Evolutionary conservation across 805 yeast species (phyloP), one percentile per base, ranked within the genome.

Genomic region (Yarrowia deformans): DNA sequence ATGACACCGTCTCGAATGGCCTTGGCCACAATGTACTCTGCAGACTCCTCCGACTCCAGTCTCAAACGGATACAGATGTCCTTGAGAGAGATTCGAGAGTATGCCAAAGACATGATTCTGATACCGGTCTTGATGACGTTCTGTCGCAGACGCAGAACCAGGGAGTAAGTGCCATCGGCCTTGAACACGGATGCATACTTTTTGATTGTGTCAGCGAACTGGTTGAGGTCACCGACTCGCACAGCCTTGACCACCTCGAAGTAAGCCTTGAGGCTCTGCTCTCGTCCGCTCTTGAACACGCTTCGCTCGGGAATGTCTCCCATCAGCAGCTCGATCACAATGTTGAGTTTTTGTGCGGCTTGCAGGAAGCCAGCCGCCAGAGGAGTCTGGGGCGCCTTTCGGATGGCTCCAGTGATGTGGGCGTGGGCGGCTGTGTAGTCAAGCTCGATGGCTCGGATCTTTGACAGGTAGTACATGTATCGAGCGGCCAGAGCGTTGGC

Each of bases 101-200:
- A 95, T 8, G 97, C 88, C 75, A 95, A 82, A 13, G 97, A 91
- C 76, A 95, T 91, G 75, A 91, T 90, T 79, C 98, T 87, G 71
- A 95, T 92, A 76, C 99, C 99, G 0, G 99, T 93, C 81, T 94
- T 95, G 80, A 95, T 95, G 71, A 95, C 99, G 78, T 94, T 95
- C 77, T 97, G 97, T 78, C 98, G 90, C 76, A 95, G 84, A 75
- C 98, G 87, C 56, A 92, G 84, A 55, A 95, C 95, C 74, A 95
- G 84, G 48, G 91, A 90, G 77, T 88, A 91, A 74, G 89, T 91
- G 63, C 89, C 91, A 79, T 95, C 99, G 70, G 81, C 84, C 75
- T 87, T 84, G 73, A 93, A 87, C 45, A 79, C 81, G 0, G 79
- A 79, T 72, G 88, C 90, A 77, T 88, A 88, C 74, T 85, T 84